phyloP scores from a whole-genome alignment of 345 rosid species.

The Ceriops tagal region DNA sequence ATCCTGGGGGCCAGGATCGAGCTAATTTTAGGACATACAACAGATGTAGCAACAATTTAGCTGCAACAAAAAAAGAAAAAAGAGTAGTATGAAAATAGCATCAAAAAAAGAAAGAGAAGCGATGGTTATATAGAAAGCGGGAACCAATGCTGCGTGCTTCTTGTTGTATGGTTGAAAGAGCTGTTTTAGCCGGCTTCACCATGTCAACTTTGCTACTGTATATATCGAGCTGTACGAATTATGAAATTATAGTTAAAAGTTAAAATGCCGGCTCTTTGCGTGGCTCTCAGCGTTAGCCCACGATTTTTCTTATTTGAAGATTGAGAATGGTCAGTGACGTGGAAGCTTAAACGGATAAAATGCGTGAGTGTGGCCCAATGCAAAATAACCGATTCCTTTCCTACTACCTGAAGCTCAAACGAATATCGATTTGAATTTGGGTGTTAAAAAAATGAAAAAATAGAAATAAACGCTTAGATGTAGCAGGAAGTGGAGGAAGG shows the following conservation, averaged over 20 bases:
- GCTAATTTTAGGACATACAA: not conserved
- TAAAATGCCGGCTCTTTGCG: too few relatives aligned
- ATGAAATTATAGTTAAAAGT: too few relatives aligned
- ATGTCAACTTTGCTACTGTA: conserved; percentile 4
- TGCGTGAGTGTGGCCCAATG: too few relatives aligned
- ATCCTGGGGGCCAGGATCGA: not conserved
- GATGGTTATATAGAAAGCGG: not conserved
- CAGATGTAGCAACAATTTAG: not conserved
- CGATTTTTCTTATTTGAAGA: too few relatives aligned
- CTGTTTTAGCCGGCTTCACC: conserved; percentile 14
- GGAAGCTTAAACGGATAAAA: too few relatives aligned
- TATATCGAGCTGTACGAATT: not conserved
- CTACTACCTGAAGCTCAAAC: too few relatives aligned
- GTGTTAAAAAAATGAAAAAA: too few relatives aligned
- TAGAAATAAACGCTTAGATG: not conserved
- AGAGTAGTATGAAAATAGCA: not conserved
- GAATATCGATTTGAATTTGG: too few relatives aligned
- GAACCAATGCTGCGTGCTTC: not conserved
- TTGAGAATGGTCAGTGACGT: too few relatives aligned
- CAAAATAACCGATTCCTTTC: too few relatives aligned
- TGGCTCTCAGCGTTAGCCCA: too few relatives aligned
- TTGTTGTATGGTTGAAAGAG: conserved; percentile 22
- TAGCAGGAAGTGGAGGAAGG: not conserved
- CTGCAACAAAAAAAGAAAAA: not conserved
- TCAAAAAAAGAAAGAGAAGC: not conserved